Evolutionary conservation across 257 asterid genomes (phyloP).

Genomic region (Lithospermum erythrorhizon): DNA sequence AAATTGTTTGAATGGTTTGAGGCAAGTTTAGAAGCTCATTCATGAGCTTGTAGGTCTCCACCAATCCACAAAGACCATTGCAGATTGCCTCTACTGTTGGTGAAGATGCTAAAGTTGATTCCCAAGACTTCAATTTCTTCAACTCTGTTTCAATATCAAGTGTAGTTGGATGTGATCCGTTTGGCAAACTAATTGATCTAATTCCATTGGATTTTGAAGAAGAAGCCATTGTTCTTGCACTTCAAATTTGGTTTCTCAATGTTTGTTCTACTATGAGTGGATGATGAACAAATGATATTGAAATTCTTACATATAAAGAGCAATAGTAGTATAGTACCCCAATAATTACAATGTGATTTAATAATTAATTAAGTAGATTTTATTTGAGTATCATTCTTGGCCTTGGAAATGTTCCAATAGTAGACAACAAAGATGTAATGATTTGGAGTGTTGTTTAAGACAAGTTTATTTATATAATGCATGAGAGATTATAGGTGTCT

Average conservation of each 20-base stretch:
- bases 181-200: constrained; percentile 27
- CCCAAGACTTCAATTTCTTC: constrained; percentile 12
- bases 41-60: constrained; percentile 8
- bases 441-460: neutral
- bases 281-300: neutral
- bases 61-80: constrained; percentile 5
- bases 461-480: neutral
- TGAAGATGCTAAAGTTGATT: constrained; percentile 1
- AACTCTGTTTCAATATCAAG: constrained; percentile 20
- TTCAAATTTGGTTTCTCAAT: neutral
- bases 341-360: constrained; percentile 15
- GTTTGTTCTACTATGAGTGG: neutral
- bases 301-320: constrained; percentile 5
- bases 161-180: constrained; percentile 27
- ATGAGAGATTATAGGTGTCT: neutral
- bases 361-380: neutral
- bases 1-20: constrained; percentile 11
- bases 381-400: constrained; percentile 7
- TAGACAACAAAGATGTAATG: neutral
- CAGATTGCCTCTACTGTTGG: constrained; percentile 6
- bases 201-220: constrained; percentile 16
- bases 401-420: neutral
- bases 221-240: constrained; percentile 15
- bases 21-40: constrained; percentile 12
- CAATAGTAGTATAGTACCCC: neutral